Evolutionary conservation across 805 yeast species (phyloP).

Genomic region (Monosporozyma solicola): DNA sequence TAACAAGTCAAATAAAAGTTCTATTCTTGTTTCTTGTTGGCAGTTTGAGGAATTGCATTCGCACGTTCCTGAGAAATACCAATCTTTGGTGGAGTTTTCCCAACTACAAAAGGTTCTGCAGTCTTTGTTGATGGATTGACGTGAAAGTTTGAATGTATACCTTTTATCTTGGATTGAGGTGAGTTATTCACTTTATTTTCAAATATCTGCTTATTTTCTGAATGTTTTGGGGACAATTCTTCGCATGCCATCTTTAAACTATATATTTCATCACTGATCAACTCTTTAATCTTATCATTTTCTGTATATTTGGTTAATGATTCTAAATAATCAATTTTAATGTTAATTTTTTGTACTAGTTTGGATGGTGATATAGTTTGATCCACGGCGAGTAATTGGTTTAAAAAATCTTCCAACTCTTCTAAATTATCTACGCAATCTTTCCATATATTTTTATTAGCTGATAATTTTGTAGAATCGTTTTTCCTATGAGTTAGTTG

Average conservation of each 20-base stretch:
- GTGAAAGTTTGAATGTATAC: neutral
- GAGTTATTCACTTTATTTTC: neutral
- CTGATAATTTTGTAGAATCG: conserved; percentile 10
- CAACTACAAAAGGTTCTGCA: conserved; percentile 8
- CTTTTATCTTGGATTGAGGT: neutral
- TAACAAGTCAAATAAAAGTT: too few species aligned
- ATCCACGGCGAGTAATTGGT: neutral
- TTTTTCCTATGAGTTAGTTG: conserved; percentile 19
- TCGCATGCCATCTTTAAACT: conserved; percentile 17
- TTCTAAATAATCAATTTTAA: conserved; percentile 2
- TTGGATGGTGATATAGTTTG: neutral
- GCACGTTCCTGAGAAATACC: conserved; percentile 9
- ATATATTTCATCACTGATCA: conserved; percentile 14
- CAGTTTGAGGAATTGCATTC: neutral
- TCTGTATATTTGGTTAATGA: conserved; percentile 3
- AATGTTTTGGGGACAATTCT: conserved; percentile 7
- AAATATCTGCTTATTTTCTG: neutral
- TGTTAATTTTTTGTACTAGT: neutral
- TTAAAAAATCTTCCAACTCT: conserved; percentile 15
- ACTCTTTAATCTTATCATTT: conserved; percentile 3
- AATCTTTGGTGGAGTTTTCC: conserved; percentile 27
- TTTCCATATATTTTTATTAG: conserved; percentile 17
- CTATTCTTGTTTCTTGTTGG: conserved; percentile 2
- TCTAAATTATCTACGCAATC: conserved; percentile 13
- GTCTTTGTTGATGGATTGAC: conserved; percentile 6